Percentiles rank a stretch among this genome's conserved stretches.
phyloP scores from a whole-genome alignment of 306 rosid species.

The Comarum palustre region DNA sequence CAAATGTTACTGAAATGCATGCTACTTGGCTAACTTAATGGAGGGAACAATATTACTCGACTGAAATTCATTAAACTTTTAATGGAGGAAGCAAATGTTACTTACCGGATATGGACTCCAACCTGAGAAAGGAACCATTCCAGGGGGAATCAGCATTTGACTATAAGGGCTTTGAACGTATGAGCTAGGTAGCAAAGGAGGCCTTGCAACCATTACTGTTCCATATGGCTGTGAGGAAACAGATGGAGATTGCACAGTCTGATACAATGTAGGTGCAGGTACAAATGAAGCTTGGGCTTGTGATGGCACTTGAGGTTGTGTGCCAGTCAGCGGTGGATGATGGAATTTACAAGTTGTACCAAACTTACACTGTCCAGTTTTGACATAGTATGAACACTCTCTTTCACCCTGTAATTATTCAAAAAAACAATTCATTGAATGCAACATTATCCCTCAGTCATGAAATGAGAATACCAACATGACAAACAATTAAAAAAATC shows the following conservation, averaged over 20 bases:
- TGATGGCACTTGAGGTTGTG: conserved; percentile 53
- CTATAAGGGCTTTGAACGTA: conserved; percentile 77
- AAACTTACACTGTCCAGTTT: conserved; percentile 94
- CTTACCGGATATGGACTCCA: conserved; percentile 87
- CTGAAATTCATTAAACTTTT: conserved; percentile 24
- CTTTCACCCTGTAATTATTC: conserved; percentile 71
- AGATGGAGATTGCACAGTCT: conserved; percentile 64
- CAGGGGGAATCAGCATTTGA: conserved; percentile 65
- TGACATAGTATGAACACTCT: conserved; percentile 93
- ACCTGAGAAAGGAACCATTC: conserved; percentile 69
- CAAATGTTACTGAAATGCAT: neutral
- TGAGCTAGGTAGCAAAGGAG: conserved; percentile 70
- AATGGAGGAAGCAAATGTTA: conserved; percentile 24
- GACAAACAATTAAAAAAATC: conserved; percentile 13
- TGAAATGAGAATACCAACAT: conserved; percentile 13
- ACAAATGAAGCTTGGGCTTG: conserved; percentile 54
- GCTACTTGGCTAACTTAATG: conserved; percentile 18
- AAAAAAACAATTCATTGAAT: conserved; percentile 18
- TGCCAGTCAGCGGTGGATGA: conserved; percentile 77
- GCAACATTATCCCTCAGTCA: conserved; percentile 8
- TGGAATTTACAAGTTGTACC: conserved; percentile 90
- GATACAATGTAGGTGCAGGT: conserved; percentile 56
- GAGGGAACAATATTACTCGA: conserved; percentile 31
- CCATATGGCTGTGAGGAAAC: conserved; percentile 75
- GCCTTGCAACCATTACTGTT: conserved; percentile 75